phyloP scores from a whole-genome alignment of 129 eudicot genomes.

The Erigeron canadensis region DNA sequence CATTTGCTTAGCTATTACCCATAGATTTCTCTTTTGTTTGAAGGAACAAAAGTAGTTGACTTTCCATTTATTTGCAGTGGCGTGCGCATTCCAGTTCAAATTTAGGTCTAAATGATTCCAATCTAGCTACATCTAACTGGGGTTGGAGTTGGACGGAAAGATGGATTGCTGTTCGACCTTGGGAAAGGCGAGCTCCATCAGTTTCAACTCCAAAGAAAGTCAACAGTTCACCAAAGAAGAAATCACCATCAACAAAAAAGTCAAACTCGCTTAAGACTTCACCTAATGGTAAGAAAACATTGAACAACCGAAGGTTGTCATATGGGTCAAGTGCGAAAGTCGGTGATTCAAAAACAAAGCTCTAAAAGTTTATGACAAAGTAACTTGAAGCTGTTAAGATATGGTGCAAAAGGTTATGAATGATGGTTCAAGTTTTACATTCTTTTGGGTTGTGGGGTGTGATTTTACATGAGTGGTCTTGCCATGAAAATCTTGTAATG shows the following conservation, averaged over 20 bases:
- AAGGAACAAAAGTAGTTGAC: not conserved
- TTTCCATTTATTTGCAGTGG: conserved; percentile 56
- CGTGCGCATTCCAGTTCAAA: conserved; percentile 66
- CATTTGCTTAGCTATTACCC: not conserved
- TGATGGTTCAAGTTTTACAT: conserved; percentile 10
- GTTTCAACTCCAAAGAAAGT: conserved; percentile 62
- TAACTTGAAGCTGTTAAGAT: conserved; percentile 4
- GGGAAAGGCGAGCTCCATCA: conserved; percentile 69
- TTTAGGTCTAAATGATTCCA: conserved; percentile 38
- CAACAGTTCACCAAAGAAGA: conserved; percentile 41
- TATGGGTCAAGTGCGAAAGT: conserved; percentile 43
- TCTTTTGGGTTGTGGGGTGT: conserved; percentile 39
- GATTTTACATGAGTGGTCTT: conserved; percentile 33
- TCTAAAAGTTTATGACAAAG: conserved; percentile 32
- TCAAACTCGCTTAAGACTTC: conserved; percentile 47
- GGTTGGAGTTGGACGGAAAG: conserved; percentile 99
- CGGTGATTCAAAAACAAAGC: conserved; percentile 36
- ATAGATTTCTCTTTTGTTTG: conserved; percentile 8
- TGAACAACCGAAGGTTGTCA: conserved; percentile 57
- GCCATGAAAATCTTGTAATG: not conserved
- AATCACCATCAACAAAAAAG: conserved; percentile 44
- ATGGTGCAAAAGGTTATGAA: conserved; percentile 9
- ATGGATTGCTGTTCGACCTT: conserved; percentile 94
- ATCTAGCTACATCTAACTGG: conserved; percentile 71
- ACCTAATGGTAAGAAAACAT: conserved; percentile 51